Evolutionary conservation across 345 rosid genomes (phyloP), one percentile per base, ranked within the genome.

Genomic region (Xanthoceras sorbifolium): DNA sequence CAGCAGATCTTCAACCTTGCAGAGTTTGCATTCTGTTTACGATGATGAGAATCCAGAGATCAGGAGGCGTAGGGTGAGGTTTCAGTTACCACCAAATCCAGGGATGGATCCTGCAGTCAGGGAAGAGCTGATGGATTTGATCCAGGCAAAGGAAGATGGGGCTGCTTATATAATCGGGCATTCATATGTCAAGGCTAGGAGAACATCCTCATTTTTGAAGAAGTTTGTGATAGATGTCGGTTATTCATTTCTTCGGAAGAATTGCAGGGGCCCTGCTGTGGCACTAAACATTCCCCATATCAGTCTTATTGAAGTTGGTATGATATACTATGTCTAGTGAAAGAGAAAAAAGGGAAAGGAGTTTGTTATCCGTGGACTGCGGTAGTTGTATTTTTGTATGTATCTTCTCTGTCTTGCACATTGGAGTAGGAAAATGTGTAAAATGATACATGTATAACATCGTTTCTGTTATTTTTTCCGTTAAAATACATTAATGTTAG

Each of bases 301-400:
- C 80, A 92, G 92, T 83, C 97, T 94, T 18, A 90, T 92, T 57
- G 98, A 94, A 90, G 97, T 94, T 50, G 98, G 98, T 68, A 91
- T 94, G 97, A 91, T 92, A 72, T 94, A 94, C 83, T 85, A 92
- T 84, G 97, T 94, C 38, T 94, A 89, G 84, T 50, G 50, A 12
- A 23, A 44, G 4, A 23, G 0, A 17, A 61, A 44, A 42, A 62
- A 2, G 10, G 8, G 34, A n/a, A 60, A 32, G 71, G 36, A 20
- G 26, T n/a, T 10, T 12, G n/a, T 46, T 6, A 44, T 76, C 52
- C 52, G 0, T 10, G n/a, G 54, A 31, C 71, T 11, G 54, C 3
- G 29, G 29, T 34, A 15, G 11, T 29, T 29, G 14, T 46, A 50
- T 44, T 48, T 74, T 74, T 23, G 48, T n/a, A 67, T 46, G 48